Conservation (phyloP, 2,329 filamentous ascomycete species). For the Fusarium torreyae region DNA sequence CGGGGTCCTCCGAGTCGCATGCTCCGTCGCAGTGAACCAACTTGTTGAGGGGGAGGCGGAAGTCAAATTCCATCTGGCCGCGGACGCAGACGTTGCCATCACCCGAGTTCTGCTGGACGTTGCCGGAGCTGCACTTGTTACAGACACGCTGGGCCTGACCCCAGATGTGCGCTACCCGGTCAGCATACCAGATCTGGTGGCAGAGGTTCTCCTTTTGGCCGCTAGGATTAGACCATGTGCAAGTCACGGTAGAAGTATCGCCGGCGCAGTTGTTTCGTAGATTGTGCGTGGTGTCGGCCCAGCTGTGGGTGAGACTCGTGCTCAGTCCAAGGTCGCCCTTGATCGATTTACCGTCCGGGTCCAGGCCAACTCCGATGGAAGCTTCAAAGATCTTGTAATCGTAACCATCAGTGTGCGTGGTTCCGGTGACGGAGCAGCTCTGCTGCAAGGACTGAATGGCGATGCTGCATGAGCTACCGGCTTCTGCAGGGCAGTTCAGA, state of each 20-base stretch:
- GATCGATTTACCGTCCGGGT: not conserved
- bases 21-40: not conserved
- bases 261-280: not conserved
- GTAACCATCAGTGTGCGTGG: not conserved
- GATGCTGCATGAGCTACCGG: constrained; percentile 4
- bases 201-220: not conserved
- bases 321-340: not conserved
- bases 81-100: constrained; percentile 1
- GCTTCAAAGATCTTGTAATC: constrained; percentile 5
- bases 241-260: not conserved
- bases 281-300: not conserved
- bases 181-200: constrained; percentile 12
- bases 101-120: constrained; percentile 7
- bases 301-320: constrained; percentile 1
- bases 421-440: constrained; percentile 1
- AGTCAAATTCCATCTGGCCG: constrained; percentile 9
- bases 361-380: not conserved
- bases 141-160: constrained; percentile 8
- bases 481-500: not conserved
- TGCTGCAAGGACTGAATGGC: not conserved
- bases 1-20: constrained; percentile 1
- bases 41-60: constrained; percentile 11
- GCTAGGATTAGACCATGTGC: not conserved
- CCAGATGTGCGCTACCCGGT: constrained; percentile 8
- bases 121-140: not conserved